Conservation (phyloP, 495 filamentous ascomycete species). For the Astrocystis sublimbata region DNA sequence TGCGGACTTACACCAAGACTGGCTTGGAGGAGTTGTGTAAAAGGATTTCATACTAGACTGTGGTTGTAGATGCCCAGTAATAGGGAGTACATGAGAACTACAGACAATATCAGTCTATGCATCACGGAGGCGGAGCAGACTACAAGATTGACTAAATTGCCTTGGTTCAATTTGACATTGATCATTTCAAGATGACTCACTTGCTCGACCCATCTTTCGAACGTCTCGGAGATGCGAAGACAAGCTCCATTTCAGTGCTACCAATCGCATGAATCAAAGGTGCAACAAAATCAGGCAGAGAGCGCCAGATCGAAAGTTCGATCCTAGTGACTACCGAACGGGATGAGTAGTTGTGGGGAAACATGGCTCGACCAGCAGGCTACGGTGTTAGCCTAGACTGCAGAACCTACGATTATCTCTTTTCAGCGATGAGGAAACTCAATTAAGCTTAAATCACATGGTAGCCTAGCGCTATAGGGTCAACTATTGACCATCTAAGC, state of each 20-base stretch:
- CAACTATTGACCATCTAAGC: background rate
- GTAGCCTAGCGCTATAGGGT: constrained; percentile 9
- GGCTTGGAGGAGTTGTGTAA: too few relatives aligned
- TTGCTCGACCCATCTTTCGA: background rate
- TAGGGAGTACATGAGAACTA: too few relatives aligned
- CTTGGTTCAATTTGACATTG: background rate
- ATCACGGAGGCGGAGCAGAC: too few relatives aligned
- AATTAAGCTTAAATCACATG: background rate
- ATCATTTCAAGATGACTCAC: background rate
- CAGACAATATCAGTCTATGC: too few relatives aligned
- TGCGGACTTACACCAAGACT: too few relatives aligned
- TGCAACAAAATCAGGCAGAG: background rate
- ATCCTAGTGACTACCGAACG: background rate
- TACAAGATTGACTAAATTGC: background rate
- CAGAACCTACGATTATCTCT: background rate
- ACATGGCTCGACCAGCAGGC: background rate
- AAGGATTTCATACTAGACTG: too few relatives aligned
- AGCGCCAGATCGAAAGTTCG: background rate
- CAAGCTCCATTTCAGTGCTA: background rate
- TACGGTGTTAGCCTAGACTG: background rate
- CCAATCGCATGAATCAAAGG: background rate
- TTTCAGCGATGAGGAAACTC: background rate
- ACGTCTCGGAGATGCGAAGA: background rate
- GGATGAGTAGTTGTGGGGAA: background rate
- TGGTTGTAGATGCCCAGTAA: too few relatives aligned